Evolutionary conservation across 2,329 filamentous ascomycete species (phyloP), one percentile per base, ranked within the genome.

Genomic region (Cadophora sp.): DNA sequence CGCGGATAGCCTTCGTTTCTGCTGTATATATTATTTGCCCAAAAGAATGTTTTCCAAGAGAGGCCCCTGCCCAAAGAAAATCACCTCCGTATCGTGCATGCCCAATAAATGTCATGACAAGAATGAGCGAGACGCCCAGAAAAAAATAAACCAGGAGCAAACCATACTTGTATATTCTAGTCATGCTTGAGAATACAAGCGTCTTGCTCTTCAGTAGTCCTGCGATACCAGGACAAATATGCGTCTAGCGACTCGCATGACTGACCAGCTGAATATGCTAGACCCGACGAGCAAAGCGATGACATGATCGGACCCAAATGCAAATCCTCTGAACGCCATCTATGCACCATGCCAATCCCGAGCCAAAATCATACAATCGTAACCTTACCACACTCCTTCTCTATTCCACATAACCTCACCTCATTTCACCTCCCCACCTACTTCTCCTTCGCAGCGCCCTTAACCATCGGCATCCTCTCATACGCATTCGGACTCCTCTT

Each of bases 401-500:
- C n/a, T 40, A 3, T 27, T 50, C 51, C 43, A 5, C 37, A 11
- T 40, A 9, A 5, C 3, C 12, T 16, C 37, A 8, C 12, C 37
- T 3, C 37, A 16, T 12, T 34, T 34, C 31, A 4, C 12, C 48
- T 7, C 19, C 50, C 22, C 29, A 51, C 22, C 37, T 62, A 46
- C 40, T 40, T 61, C 48, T 53, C 64, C 58, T 55, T 51, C 50
- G 51, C 71, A 12, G 59, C 65, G 24, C 65, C 68, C 72, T 85
- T 87, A 34, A 83, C 83, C 77, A 86, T 88, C 12, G 89, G 89
- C 78, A 93, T 86, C 79, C 90, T 91, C 80, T 95, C 92, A 76
- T 95, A 95, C 1, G 92, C 92, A 79, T 95, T 95, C 26, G 92
- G 92, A 76, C 91, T 93, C 22, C 90, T 88, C 75, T 82, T 84